Evolutionary conservation across 192 early-diverging fungal species (phyloP), one percentile per base, ranked within the genome.

Genomic region (Linnemannia exigua): DNA sequence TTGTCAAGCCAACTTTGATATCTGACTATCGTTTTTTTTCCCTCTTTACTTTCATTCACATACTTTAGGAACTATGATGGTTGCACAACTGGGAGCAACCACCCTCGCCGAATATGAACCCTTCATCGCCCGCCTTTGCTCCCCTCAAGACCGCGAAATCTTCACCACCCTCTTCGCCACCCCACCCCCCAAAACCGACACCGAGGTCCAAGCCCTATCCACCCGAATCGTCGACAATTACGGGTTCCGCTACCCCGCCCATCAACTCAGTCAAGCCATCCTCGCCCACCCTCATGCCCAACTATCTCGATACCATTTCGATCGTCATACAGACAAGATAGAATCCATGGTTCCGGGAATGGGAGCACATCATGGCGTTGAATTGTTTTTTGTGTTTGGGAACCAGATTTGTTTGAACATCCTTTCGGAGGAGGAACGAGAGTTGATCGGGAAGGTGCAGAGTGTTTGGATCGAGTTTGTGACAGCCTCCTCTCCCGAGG

Each of bases 311-410:
- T 85, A 72, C 22, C 72, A 79, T 63, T 85, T 85, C 50, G 82
- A 85, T 35, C 77, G 77, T 20, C 54, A 67, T 7, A 75, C 79
- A 19, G 68, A 63, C 1, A 68, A 68, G 3, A 37, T 85, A 6
- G 77, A 79, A 31, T 48, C 67, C 1, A 70, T 50, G 46, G 54
- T 69, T 16, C 31, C 22, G 11, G 63, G 44, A 11, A 51, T 35
- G 47, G 77, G 77, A 8, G 82, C 82, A 7, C 77, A 85, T 75
- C 82, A 85, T 46, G 82, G 77, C 2, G 52, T 75, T 5, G 82
- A 85, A n/a, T 35, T 85, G 35, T 73, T 72, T n/a, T 85, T 33
- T 36, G 20, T 85, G n/a, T 85, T 85, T 71, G 82, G 67, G 44
- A 77, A 84, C 37, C 50, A 66, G 5, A 77, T 76, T 11, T 5